phyloP scores from a whole-genome alignment of 2,329 filamentous ascomycete genomes.

The Trichoderma polysporum region DNA sequence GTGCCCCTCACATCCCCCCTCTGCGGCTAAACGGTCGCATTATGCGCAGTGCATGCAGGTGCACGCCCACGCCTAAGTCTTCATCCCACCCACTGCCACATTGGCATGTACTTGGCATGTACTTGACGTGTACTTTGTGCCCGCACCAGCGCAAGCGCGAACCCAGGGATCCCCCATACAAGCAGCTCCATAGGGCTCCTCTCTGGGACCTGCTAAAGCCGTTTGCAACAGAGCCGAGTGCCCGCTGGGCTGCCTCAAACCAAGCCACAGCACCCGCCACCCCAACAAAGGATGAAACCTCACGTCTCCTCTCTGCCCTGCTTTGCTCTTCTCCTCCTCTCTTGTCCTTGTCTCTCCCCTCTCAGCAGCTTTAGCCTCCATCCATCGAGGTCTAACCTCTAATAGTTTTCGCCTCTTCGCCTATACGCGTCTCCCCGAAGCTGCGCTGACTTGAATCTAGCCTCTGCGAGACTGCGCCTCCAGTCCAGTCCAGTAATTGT shows the following conservation, averaged over 20 bases:
- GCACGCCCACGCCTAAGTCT: neutral
- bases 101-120: neutral
- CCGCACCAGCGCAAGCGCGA: neutral
- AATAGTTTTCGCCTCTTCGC: neutral
- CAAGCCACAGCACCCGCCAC: neutral
- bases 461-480: neutral
- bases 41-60: neutral
- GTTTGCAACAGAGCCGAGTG: neutral
- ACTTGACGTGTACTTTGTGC: neutral
- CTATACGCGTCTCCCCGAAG: neutral
- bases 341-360: neutral
- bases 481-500: neutral
- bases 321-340: too few species aligned
- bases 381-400: neutral
- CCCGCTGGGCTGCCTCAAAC: neutral
- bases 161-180: too few species aligned
- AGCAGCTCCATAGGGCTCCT: neutral
- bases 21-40: too few species aligned
- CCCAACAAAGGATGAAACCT: too few species aligned
- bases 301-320: too few species aligned
- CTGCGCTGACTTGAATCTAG: neutral
- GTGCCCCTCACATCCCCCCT: neutral
- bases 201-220: neutral
- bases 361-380: neutral
- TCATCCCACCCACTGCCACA: too few species aligned